Evolutionary conservation across 148 eudicot species (phyloP).

Genomic region (Chenopodium quinoa): DNA sequence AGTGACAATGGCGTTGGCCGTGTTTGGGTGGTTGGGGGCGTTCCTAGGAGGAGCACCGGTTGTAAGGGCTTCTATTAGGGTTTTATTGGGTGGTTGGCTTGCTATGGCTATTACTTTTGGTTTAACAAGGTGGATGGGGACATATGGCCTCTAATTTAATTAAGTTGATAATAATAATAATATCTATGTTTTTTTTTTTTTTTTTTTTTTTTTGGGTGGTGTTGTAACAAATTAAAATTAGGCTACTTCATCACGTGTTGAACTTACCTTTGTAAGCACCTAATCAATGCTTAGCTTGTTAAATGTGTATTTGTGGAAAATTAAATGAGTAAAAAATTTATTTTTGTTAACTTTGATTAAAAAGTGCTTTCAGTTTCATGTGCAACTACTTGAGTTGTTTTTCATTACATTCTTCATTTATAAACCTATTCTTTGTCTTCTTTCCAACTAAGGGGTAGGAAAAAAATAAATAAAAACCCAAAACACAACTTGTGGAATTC

Average conservation of each 20-base stretch:
- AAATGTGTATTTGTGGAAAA: neutral
- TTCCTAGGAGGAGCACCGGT: constrained; percentile 39
- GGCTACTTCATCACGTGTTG: neutral
- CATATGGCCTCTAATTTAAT: constrained; percentile 14
- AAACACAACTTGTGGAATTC: neutral
- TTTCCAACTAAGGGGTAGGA: neutral
- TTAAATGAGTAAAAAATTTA: neutral
- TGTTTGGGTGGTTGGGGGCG: constrained; percentile 45
- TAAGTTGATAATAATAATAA: neutral
- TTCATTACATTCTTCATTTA: neutral
- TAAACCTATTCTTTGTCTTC: too few relatives aligned
- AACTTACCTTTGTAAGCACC: neutral
- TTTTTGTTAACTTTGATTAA: neutral
- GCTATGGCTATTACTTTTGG: constrained; percentile 53
- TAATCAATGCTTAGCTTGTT: neutral
- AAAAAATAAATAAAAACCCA: too few relatives aligned
- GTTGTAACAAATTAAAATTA: neutral
- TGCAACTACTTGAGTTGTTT: neutral
- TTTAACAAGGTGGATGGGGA: constrained; percentile 31
- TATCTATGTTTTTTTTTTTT: neutral
- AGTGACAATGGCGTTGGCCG: constrained; percentile 37
- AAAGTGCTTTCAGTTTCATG: neutral
- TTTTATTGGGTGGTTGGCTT: constrained; percentile 43
- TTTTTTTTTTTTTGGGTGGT: neutral
- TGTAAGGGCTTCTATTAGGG: constrained; percentile 35